Evolutionary conservation across 2,329 filamentous ascomycete genomes (phyloP), one percentile per base, ranked within the genome.

Genomic region (Pseudopithomyces chartarum): DNA sequence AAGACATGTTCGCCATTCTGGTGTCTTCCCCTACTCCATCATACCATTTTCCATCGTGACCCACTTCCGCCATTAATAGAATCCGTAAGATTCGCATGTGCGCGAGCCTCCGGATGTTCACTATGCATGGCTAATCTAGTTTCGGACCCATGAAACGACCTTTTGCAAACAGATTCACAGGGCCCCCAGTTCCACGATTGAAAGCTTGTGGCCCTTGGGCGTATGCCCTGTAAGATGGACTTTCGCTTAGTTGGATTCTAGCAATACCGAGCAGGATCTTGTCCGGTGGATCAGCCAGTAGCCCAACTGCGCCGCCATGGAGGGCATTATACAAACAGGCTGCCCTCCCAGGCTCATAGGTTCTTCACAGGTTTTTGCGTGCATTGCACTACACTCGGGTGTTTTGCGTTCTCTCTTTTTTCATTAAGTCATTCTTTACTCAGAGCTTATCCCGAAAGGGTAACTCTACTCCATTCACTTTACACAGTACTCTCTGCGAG

Each of bases 111-210:
- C 48, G 48, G 48, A 51, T 38, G 48, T 51, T 51, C 48, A 17
- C 17, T 33, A 22, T 17, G 22, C 23, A 4, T 23, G 10, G 36
- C 36, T 51, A 51, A 36, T 40, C 32, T 51, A 32, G 38, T 51
- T 51, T 51, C 48, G 48, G 48, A 43, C 48, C 48, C 48, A 42
- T 51, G 48, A 51, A 51, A 51, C 48, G 38, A 38, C 8, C 48
- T 23, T 42, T 32, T 19, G 15, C 38, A 33, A 12, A 26, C 17
- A 6, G 15, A 33, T 15, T 22, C 19, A 38, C 33, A 51, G 48
- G 47, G 48, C 48, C 39, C 26, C 48, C 48, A 51, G 36, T 42
- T 51, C 48, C 48, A 33, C 38, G 39, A 42, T 51, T 23, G 26
- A 32, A 42, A 43, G 38, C 3, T 32, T 22, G 23, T 33, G 15